These are phyloP conservation scores for Tremella fuciformis DNA, from an alignment of 768 basidiomycete species.

Conservation along the genomic window DNA sequence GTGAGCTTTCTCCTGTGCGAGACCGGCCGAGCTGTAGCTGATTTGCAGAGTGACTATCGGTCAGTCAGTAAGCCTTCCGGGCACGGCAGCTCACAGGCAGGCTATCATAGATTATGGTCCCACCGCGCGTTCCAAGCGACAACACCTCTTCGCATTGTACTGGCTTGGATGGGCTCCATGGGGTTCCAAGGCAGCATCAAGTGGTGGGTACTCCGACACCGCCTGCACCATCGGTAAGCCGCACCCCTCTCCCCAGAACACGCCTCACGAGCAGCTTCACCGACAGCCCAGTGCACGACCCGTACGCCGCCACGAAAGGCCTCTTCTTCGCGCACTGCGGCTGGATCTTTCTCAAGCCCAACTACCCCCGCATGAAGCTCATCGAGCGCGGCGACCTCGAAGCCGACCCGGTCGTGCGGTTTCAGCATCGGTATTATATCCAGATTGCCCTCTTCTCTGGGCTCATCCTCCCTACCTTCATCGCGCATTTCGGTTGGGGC, in stretches of 20 bases:
- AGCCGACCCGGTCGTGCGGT: constrained; percentile 66
- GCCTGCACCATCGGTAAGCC: constrained; percentile 64
- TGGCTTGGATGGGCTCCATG: constrained; percentile 67
- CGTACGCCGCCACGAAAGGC: constrained; percentile 69
- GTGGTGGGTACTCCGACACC: constrained; percentile 66
- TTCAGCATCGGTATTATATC: constrained; percentile 70
- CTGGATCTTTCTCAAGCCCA: constrained; percentile 79
- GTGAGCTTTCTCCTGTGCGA: constrained; percentile 37
- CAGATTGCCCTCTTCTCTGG: constrained; percentile 63
- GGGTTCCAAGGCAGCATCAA: constrained; percentile 79
- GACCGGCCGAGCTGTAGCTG: constrained; percentile 1
- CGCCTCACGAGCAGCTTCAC: constrained; percentile 37
- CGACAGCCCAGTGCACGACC: constrained; percentile 67
- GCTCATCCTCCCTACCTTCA: constrained; percentile 59
- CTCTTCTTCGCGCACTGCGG: constrained; percentile 76
- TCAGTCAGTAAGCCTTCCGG: neutral
- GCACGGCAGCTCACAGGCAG: constrained; percentile 50
- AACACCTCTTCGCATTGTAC: constrained; percentile 58
- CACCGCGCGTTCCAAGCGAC: constrained; percentile 67
- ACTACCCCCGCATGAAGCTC: constrained; percentile 61
- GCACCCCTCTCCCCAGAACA: neutral
- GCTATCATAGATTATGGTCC: constrained; percentile 76
- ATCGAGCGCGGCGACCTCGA: constrained; percentile 70
- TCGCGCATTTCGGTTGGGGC: constrained; percentile 57
- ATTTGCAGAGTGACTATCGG: constrained; percentile 58